Base-by-base conservation (phyloP, 768 basidiomycete genomes). In the Tremella fuciformis region DNA sequence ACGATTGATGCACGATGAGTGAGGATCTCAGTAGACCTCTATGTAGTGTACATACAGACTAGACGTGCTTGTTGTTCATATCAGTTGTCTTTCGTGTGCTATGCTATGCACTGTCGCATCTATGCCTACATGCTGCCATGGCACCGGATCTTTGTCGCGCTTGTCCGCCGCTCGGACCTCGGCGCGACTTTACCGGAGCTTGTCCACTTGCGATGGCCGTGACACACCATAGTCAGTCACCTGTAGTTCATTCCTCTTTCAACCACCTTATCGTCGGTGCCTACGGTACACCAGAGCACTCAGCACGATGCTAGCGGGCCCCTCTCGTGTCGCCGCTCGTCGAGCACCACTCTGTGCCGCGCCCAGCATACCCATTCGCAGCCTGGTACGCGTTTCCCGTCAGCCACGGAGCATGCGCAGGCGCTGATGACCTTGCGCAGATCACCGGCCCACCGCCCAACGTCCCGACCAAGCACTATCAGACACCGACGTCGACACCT, bases 371-470 rank as follows among this genome's bases (percentile, higher is more conserved):
- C 11, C 29, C 29, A 34, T 34, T 11, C 29, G 29, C 11, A 6
- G 29, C 22, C 15, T 46, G 42, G 42, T 46, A 46, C n/a, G 42
- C 42, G 7, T 46, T 46, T 46, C 15, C 42, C 15, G 6, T 15
- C 42, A 46, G 29, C 29, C 6, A 34, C 11, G 6, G 6, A 34
- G 11, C 29, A n/a, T 46, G 42, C n/a, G 22, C 22, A 18, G n/a
- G 42, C 42, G 42, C 42, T 46, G 42, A 41, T 41, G 13, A 46
- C 22, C 29, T 34, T 34, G 4, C 29, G 19, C 39, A 73, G 71
- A 73, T 73, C 52, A 73, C 71, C 40, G 71, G 71, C 6, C 71
- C 71, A 34, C 66, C 71, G 37, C 66, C 71, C 2, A 47, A 57
- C 16, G 18, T 55, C 16, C 58, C 65, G 8, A 53, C 52, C 8